Base-by-base conservation (phyloP, 345 rosid genomes). In the Bretschneidera sinensis region DNA sequence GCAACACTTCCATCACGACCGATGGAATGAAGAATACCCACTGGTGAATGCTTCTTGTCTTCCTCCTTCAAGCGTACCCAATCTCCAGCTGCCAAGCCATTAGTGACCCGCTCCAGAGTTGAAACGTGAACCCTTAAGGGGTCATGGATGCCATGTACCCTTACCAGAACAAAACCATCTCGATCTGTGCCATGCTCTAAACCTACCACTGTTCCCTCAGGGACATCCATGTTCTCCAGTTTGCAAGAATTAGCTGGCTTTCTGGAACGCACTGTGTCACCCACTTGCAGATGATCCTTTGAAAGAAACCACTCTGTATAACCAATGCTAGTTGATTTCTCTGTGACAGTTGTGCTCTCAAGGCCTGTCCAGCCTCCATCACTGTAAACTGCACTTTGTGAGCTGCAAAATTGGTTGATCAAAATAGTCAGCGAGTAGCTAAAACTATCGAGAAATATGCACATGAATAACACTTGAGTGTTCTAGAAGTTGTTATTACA, bases 141-240 rank as follows among this genome's bases (percentile, higher is more conserved):
- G 64, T 90, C 92, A 71, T 86, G 97, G 61, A 87, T 81, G 49
- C 99, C 86, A 23, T 72, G 95, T 62, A 90, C 83, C 69, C 91
- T 88, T 64, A 94, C 97, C 79, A 94, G 73, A 51, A 77, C 87
- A 76, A 78, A 90, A 60, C 79, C 85, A 71, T 77, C 85, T 52
- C 66, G 63, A 67, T 89, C 87, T 0, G 80, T 64, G 58, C 69
- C 60, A 16, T 7, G 60, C 54, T 89, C 96, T 54, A 81, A 61
- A 52, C 97, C 99, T 65, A 94, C 99, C 20, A 90, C 85, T 16
- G 48, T 73, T 63, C 90, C 99, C 76, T 83, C 96, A 8, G 95
- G 96, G 60, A 94, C 79, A 68, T 84, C 83, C 96, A 89, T 89
- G 67, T 68, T 84, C 68, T 76, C 85, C 55, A 76, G 79, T 64